phyloP scores from a whole-genome alignment of 2,329 filamentous ascomycete species.

The Elsinoe ampelina region DNA sequence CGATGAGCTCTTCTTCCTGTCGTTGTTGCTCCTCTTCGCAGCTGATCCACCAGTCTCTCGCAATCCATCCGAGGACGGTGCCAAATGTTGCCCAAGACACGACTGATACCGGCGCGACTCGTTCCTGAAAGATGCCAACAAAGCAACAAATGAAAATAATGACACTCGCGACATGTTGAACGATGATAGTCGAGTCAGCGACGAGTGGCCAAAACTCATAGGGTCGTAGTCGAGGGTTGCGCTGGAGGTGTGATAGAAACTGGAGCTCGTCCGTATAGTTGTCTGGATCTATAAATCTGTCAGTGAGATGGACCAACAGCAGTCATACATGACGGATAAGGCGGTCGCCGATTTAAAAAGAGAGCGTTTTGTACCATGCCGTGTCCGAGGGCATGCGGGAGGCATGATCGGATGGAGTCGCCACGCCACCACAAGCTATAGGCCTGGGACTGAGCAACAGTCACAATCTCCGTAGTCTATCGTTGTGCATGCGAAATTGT shows the following conservation, averaged over 20 bases:
- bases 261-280: conserved; percentile 97
- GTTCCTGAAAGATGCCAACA: conserved; percentile 75
- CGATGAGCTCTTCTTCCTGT: conserved; percentile 26
- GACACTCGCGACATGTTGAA: conserved; percentile 92
- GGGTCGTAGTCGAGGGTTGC: conserved; percentile 83
- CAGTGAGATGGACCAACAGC: conserved; percentile 1
- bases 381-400: no score
- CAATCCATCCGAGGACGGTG: conserved; percentile 76
- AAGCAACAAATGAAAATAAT: conserved; percentile 93
- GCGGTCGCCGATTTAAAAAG: no score
- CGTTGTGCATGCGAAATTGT: no score
- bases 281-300: conserved; percentile 63
- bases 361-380: no score
- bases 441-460: no score
- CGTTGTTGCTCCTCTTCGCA: conserved; percentile 51
- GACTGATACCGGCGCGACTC: conserved; percentile 81
- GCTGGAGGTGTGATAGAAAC: conserved; percentile 89
- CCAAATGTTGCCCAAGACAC: conserved; percentile 75
- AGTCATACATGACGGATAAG: no score
- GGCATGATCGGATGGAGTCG: not conserved
- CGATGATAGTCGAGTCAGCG: conserved; percentile 88
- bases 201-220: conserved; percentile 98
- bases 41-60: conserved; percentile 88
- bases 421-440: no score
- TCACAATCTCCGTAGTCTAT: no score